These are phyloP conservation scores for Ilex aquifolium DNA, from an alignment of 257 asterid genomes.

Conservation along the genomic window DNA sequence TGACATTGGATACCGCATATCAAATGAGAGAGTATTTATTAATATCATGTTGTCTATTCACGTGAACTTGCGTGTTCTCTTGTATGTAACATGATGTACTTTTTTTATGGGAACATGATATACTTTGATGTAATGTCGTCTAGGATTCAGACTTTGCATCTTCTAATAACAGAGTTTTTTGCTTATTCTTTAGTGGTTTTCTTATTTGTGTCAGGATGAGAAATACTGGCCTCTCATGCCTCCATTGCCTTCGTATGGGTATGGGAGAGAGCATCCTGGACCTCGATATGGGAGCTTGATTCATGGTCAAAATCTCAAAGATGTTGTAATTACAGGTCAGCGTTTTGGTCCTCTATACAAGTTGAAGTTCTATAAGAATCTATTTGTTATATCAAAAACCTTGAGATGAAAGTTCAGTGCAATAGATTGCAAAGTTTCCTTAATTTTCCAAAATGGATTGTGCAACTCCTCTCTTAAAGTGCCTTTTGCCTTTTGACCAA, in stretches of 20 bases:
- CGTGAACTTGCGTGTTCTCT: too few relatives aligned
- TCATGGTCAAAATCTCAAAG: conserved; percentile 77
- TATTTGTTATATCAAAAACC: neutral
- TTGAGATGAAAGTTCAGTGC: neutral
- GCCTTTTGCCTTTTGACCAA: too few relatives aligned
- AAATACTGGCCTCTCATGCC: conserved; percentile 79
- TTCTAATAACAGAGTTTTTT: neutral
- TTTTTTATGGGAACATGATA: too few relatives aligned
- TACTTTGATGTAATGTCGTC: too few relatives aligned
- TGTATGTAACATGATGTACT: too few relatives aligned
- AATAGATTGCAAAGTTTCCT: neutral
- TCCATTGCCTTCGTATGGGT: conserved; percentile 76
- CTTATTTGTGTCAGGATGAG: conserved; percentile 41
- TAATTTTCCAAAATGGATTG: neutral
- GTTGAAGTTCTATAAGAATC: neutral
- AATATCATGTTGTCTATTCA: too few relatives aligned
- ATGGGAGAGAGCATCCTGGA: conserved; percentile 75
- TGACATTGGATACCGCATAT: too few relatives aligned
- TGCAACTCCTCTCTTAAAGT: too few relatives aligned
- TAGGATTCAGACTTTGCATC: too few relatives aligned
- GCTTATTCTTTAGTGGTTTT: neutral
- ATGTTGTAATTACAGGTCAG: conserved; percentile 72
- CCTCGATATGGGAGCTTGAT: conserved; percentile 87
- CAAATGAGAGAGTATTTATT: too few relatives aligned
- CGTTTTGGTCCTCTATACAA: conserved; percentile 1